Evolutionary conservation across 345 rosid species (phyloP).

Genomic region (Eucalyptus regnans): DNA sequence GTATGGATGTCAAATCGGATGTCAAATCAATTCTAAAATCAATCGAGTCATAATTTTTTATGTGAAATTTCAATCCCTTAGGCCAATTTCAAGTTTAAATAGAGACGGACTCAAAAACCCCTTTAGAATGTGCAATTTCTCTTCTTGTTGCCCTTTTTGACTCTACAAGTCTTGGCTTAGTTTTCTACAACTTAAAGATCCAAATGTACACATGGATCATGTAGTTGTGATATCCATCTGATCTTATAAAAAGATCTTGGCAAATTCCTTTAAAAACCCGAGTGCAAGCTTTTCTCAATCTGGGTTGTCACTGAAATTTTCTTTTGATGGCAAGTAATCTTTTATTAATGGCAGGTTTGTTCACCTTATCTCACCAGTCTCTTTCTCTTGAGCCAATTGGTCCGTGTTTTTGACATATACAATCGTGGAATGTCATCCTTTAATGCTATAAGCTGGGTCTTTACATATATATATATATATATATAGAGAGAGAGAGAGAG

Average conservation of each 20-base stretch:
- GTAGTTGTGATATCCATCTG: neutral
- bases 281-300: neutral
- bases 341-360: neutral
- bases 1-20: neutral
- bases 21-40: neutral
- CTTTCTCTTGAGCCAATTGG: neutral
- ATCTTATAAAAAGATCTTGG: neutral
- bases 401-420: neutral
- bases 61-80: neutral
- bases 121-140: neutral
- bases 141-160: neutral
- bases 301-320: neutral
- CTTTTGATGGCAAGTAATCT: neutral
- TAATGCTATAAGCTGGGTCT: neutral
- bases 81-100: neutral
- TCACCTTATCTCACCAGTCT: neutral
- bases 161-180: neutral
- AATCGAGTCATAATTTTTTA: neutral
- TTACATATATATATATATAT: neutral
- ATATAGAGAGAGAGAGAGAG: no score
- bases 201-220: neutral
- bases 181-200: neutral
- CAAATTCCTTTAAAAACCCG: neutral
- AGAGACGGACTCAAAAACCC: neutral
- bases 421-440: neutral